Base-by-base conservation (phyloP, 495 filamentous ascomycete genomes). In the Xeromyces bisporus region DNA sequence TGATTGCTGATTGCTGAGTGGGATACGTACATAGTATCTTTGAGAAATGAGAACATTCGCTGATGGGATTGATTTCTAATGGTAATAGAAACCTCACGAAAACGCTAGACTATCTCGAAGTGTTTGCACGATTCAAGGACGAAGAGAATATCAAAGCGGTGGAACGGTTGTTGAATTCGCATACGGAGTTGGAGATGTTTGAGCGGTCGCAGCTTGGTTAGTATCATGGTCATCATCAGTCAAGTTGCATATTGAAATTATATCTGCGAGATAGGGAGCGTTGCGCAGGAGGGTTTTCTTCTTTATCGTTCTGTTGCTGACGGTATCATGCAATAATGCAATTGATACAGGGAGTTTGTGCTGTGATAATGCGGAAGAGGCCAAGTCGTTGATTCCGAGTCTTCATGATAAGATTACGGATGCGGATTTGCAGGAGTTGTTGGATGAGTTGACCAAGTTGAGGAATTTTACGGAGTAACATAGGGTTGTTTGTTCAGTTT, bases 351-450 rank as follows among this genome's bases (percentile, higher is more conserved):
- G 82, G 4, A 84, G 82, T 34, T 64, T 97, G 14, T 92, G 83
- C 55, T 93, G 84, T 46, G 85, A 93, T 41, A 76, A 69, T 14
- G 75, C 79, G 25, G 91, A 97, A 42, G 89, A 97, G 62, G 91
- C 89, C 41, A 93, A 93, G 63, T 92, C 81, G 6, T 65, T 97
- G 27, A 92, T 97, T 34, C 89, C 89, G 0, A 92, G 82, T 41
- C 61, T 97, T 14, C 66, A 73, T 38, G 69, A 80, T 46, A 97
- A 96, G 58, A 87, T 93, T 41, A 58, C 61, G 11, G 91, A 97
- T 52, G 74, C 74, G 7, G 82, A 92, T 40, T 47, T 97, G 40
- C 76, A 92, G 47, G 77, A 86, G 36, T 50, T 94, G 37, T 58
- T 96, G 33, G 75, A 94, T 46, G 82, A 97, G 63, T 77, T 97